A percentile compares a stretch with the other conserved stretches of the same genome.
phyloP scores from a whole-genome alignment of 208 protist genomes.

The Acanthamoeba divionensis region DNA sequence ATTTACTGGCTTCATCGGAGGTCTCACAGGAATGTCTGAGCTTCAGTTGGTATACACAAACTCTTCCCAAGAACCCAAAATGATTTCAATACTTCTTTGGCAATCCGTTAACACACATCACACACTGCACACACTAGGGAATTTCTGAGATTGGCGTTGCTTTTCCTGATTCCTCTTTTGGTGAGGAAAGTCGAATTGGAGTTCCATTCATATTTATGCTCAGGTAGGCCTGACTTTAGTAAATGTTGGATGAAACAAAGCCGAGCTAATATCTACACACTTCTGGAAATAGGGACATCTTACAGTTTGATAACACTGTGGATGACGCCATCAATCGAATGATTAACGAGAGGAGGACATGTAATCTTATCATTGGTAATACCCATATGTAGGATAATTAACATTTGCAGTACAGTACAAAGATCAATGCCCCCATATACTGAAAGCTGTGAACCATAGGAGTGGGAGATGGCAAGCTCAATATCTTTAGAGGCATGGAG shows the following conservation, averaged over 20 bases:
- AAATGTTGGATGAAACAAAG: background rate
- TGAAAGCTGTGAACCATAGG: too few relatives aligned
- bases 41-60: too few relatives aligned
- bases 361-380: constrained; percentile 54
- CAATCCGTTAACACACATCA: too few relatives aligned
- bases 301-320: constrained; percentile 62
- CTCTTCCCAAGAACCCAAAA: too few relatives aligned
- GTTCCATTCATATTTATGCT: constrained; percentile 56
- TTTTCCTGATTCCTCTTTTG: constrained; percentile 49
- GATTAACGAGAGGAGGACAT: constrained; percentile 57
- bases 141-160: constrained; percentile 59
- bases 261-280: background rate
- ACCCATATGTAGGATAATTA: too few relatives aligned
- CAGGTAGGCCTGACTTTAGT: too few relatives aligned
- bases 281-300: constrained; percentile 50
- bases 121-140: constrained; percentile 38
- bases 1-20: constrained; percentile 50
- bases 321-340: constrained; percentile 54
- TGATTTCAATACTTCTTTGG: too few relatives aligned
- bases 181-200: constrained; percentile 47
- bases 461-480: constrained; percentile 23
- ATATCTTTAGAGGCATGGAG: constrained; percentile 42
- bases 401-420: background rate
- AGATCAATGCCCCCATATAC: too few relatives aligned
- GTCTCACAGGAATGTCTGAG: constrained; percentile 35